Conservation (phyloP, 768 basidiomycete species). For the Phallus indusiatus region DNA sequence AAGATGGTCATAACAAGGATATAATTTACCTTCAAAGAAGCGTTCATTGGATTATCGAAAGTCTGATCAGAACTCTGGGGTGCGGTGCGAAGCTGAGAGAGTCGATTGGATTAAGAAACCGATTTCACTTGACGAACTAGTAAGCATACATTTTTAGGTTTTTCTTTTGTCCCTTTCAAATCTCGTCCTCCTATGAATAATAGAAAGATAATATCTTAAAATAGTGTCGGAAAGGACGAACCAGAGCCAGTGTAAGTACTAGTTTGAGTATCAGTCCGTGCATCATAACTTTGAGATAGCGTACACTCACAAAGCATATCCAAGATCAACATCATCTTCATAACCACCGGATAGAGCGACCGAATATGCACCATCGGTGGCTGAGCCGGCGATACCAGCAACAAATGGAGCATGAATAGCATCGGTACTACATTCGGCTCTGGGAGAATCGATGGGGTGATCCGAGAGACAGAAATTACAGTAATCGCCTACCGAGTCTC, state of each 20-base stretch:
- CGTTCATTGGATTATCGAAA: slow-evolving; percentile 68
- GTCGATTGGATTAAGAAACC: too few species aligned
- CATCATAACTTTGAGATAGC: neutral
- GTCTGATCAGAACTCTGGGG: slow-evolving; percentile 78
- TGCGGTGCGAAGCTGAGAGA: slow-evolving; percentile 71
- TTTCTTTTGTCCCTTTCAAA: slow-evolving; percentile 71
- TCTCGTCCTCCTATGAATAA: slow-evolving; percentile 63
- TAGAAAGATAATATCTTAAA: neutral
- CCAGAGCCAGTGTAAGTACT: slow-evolving; percentile 81
- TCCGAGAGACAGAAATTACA: neutral
- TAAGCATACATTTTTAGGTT: slow-evolving; percentile 70
- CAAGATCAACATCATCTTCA: slow-evolving; percentile 74
- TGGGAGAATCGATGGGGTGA: slow-evolving; percentile 13
- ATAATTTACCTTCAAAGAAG: slow-evolving; percentile 45
- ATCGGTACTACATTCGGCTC: slow-evolving; percentile 60
- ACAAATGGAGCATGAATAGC: slow-evolving; percentile 84
- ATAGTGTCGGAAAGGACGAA: slow-evolving; percentile 15
- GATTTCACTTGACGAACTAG: too few species aligned
- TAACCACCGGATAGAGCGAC: slow-evolving; percentile 87
- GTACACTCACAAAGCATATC: slow-evolving; percentile 64
- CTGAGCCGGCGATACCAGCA: slow-evolving; percentile 64
- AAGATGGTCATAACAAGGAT: neutral
- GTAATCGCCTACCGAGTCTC: slow-evolving; percentile 39
- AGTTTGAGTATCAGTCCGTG: neutral
- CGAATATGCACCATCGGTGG: slow-evolving; percentile 62